A percentile compares a stretch with the other conserved stretches of the same genome.
phyloP scores from a whole-genome alignment of 345 rosid genomes.

The Balakata baccata region DNA sequence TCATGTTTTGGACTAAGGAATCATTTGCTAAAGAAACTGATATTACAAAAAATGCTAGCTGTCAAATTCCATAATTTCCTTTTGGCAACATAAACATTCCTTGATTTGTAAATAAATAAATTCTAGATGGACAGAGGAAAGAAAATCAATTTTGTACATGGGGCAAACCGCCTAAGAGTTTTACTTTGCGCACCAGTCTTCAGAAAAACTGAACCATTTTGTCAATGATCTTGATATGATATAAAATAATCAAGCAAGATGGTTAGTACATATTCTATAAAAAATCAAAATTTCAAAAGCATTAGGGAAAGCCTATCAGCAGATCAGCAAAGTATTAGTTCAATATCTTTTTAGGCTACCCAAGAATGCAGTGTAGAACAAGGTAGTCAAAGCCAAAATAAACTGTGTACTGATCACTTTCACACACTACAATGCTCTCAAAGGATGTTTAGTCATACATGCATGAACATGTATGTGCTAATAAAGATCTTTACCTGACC shows the following conservation, averaged over 20 bases:
- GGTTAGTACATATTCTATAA: background rate
- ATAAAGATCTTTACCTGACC: constrained; percentile 50
- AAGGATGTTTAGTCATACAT: background rate
- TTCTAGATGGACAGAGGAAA: background rate
- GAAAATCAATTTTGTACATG: background rate
- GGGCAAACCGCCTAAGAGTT: background rate
- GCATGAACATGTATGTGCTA: background rate
- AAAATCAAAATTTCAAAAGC: background rate
- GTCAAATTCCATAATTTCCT: background rate
- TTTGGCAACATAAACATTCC: background rate
- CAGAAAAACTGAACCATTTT: background rate
- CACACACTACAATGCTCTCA: background rate
- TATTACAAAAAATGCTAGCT: background rate
- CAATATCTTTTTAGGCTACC: background rate
- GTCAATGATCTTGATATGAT: background rate
- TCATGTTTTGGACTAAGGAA: background rate
- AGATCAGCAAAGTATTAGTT: background rate
- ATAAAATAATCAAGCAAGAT: too few relatives aligned
- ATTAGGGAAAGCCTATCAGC: background rate
- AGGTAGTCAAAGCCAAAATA: background rate
- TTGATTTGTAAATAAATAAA: background rate
- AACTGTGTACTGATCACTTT: background rate
- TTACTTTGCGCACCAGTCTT: background rate
- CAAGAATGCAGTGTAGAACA: background rate
- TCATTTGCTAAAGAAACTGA: background rate